Evolutionary conservation across 495 filamentous ascomycete species (phyloP).

Genomic region (Copromyces sp.): DNA sequence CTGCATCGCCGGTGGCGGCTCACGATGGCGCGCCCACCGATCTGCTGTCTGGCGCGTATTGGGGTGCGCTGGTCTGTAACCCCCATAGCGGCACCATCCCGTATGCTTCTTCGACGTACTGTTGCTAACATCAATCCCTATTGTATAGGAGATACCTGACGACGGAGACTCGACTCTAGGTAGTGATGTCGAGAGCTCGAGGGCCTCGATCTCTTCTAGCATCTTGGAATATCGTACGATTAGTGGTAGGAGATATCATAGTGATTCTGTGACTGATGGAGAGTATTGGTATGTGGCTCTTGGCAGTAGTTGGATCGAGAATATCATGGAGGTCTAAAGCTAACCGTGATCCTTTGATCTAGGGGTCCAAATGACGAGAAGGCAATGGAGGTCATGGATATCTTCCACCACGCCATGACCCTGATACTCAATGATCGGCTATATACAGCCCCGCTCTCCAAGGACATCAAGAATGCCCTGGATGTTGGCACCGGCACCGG

Average conservation of each 20-base stretch:
- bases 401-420: slow-evolving; percentile 20
- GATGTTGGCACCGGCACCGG: slow-evolving; percentile 53
- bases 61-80: not conserved
- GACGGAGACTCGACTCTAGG: slow-evolving; percentile 30
- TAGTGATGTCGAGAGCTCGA: slow-evolving; percentile 16
- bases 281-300: slow-evolving; percentile 19
- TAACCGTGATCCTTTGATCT: not conserved
- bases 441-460: slow-evolving; percentile 42
- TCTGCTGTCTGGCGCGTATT: not conserved
- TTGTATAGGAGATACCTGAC: not conserved
- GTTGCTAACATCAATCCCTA: not conserved
- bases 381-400: slow-evolving; percentile 9
- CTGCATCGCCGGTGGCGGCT: not conserved
- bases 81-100: not conserved
- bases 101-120: not conserved
- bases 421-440: slow-evolving; percentile 38
- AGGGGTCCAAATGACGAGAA: slow-evolving; percentile 26
- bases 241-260: slow-evolving; percentile 23
- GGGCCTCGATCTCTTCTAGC: slow-evolving; percentile 23
- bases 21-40: not conserved
- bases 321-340: not conserved
- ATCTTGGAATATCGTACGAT: slow-evolving; percentile 26
- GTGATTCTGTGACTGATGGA: slow-evolving; percentile 3
- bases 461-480: slow-evolving; percentile 36
- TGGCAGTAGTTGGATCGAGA: too few relatives aligned